Conservation (phyloP, 2,329 filamentous ascomycete genomes). For the Pseudogymnoascus sp. region DNA sequence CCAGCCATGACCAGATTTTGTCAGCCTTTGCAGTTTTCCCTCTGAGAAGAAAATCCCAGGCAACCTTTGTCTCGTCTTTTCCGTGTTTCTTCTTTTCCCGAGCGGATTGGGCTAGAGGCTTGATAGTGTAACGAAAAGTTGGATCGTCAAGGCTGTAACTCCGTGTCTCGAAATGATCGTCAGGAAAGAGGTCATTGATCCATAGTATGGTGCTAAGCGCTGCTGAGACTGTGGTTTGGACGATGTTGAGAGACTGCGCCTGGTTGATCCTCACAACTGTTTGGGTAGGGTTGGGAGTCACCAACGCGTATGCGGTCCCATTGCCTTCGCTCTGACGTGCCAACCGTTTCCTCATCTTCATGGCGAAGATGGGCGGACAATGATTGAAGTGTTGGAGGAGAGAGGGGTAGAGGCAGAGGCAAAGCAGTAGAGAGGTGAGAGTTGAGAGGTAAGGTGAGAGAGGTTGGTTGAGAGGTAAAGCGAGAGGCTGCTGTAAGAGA, state of each 20-base stretch:
- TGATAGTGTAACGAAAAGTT: not conserved
- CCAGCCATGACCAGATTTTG: not conserved
- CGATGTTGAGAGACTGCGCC: conserved; percentile 1
- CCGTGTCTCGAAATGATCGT: not conserved
- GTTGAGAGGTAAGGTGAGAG: not conserved
- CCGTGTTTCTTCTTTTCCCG: not conserved
- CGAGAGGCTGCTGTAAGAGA: not conserved
- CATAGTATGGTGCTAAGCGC: not conserved
- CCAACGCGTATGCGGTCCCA: not conserved
- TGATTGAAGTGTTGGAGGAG: not conserved
- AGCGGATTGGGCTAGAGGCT: not conserved
- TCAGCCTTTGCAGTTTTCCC: not conserved
- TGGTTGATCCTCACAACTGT: not conserved
- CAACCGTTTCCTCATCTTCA: not conserved
- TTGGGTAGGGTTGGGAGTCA: not conserved
- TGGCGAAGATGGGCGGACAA: not conserved
- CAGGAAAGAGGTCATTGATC: not conserved
- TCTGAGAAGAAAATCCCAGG: not conserved
- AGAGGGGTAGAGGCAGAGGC: not conserved
- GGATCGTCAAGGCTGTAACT: not conserved
- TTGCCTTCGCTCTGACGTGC: not conserved
- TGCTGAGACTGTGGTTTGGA: conserved; percentile 9
- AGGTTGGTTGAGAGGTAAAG: not conserved
- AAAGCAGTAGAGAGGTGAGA: not conserved
- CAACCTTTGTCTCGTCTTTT: not conserved